Conservation (phyloP, 352 stramenopile genomes). For the Pilasporangium apinafurcum region DNA sequence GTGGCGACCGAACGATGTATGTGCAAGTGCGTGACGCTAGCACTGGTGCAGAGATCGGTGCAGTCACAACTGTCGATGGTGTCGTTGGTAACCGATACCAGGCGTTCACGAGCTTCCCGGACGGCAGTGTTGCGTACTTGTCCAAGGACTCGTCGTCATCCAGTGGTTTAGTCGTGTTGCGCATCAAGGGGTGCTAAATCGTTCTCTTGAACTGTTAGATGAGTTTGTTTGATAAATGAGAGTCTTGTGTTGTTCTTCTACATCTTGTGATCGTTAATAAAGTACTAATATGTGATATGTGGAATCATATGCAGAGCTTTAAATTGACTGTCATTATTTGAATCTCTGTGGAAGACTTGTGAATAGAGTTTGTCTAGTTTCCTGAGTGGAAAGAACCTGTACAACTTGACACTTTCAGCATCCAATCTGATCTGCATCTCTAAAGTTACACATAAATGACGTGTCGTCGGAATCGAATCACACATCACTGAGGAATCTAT, state of each 20-base stretch:
- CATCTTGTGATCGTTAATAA: too few species aligned
- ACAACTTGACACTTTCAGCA: too few species aligned
- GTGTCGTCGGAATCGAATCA: too few species aligned
- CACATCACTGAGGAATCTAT: too few species aligned
- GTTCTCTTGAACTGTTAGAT: not conserved
- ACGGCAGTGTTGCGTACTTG: conserved; percentile 47
- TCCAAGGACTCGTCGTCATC: conserved; percentile 26
- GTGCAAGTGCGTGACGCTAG: conserved; percentile 39
- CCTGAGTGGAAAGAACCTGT: too few species aligned
- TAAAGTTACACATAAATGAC: too few species aligned
- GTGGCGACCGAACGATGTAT: conserved; percentile 30
- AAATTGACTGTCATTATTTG: not conserved
- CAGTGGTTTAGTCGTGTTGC: conserved; percentile 42
- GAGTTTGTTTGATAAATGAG: not conserved
- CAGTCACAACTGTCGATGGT: conserved; percentile 30
- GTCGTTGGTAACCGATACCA: conserved; percentile 61
- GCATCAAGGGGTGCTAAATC: conserved; percentile 33
- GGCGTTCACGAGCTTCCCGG: conserved; percentile 39
- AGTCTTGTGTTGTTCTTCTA: too few species aligned
- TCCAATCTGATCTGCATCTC: too few species aligned
- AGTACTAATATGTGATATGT: too few species aligned
- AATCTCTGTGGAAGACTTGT: not conserved
- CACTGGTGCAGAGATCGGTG: conserved; percentile 31
- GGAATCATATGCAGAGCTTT: too few species aligned
- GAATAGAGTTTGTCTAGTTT: too few species aligned